Percentiles rank a stretch among this genome's conserved stretches.
Evolutionary conservation across 2,329 filamentous ascomycete species (phyloP).

Genomic region (Neopestalotiopsis clavispora): DNA sequence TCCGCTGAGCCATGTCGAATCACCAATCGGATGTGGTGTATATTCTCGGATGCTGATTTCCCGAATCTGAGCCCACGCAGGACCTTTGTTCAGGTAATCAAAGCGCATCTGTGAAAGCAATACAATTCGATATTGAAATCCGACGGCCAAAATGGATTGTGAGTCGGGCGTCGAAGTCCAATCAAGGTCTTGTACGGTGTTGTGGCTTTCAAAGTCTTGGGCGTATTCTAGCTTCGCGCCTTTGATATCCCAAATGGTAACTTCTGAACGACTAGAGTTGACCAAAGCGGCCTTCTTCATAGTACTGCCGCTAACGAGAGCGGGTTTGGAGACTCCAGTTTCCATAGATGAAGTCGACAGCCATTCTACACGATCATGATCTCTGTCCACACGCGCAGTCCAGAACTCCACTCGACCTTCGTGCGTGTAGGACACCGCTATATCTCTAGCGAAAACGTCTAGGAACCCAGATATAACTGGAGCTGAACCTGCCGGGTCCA

Average conservation of each 20-base stretch:
- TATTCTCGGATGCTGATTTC: conserved; percentile 82
- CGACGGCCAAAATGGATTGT: conserved; percentile 89
- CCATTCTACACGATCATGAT: conserved; percentile 73
- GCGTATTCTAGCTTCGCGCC: conserved; percentile 82
- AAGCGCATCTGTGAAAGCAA: conserved; percentile 88
- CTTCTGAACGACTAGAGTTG: conserved; percentile 70
- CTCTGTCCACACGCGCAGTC: conserved; percentile 75
- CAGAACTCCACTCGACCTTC: conserved; percentile 80
- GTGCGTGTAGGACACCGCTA: conserved; percentile 83
- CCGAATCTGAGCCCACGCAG: conserved; percentile 86
- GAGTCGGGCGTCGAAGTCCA: conserved; percentile 92
- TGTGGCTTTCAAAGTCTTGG: conserved; percentile 73
- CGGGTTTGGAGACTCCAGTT: conserved; percentile 74
- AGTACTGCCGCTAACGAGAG: conserved; percentile 82
- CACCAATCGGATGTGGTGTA: conserved; percentile 88
- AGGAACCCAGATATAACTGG: conserved; percentile 77
- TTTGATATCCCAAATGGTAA: conserved; percentile 91
- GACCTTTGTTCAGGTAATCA: conserved; percentile 85
- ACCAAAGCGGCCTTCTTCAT: conserved; percentile 87
- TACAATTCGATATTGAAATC: conserved; percentile 84
- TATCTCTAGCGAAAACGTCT: conserved; percentile 84
- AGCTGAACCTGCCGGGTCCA: conserved; percentile 81
- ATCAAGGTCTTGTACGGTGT: conserved; percentile 84
- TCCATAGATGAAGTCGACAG: conserved; percentile 81
- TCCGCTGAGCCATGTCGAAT: conserved; percentile 88